Percentiles rank a stretch among this genome's conserved stretches.
These are phyloP conservation scores for Seiridium unicorne DNA, from an alignment of 2,329 filamentous ascomycete species.

Conservation along the genomic window DNA sequence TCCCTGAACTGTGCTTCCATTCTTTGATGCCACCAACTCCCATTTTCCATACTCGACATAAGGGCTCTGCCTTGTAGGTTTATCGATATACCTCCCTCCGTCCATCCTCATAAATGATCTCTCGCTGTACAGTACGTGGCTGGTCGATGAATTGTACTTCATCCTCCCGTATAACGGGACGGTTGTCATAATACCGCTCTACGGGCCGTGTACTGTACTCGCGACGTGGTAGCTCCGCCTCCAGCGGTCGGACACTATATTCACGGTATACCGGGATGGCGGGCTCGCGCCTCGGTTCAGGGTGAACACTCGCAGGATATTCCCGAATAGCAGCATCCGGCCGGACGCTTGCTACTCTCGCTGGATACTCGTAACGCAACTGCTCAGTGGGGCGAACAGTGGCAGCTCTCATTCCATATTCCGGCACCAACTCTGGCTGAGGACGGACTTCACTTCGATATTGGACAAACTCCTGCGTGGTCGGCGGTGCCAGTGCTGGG, in stretches of 20 bases:
- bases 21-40: not conserved
- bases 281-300: slow-evolving; percentile 34
- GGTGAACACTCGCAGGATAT: slow-evolving; percentile 41
- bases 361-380: slow-evolving; percentile 40
- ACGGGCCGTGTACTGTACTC: slow-evolving; percentile 41
- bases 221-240: slow-evolving; percentile 30
- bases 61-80: not conserved
- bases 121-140: slow-evolving; percentile 37
- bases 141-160: slow-evolving; percentile 45
- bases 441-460: slow-evolving; percentile 41
- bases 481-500: slow-evolving; percentile 38
- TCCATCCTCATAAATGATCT: slow-evolving; percentile 43
- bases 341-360: slow-evolving; percentile 40
- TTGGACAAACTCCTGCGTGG: slow-evolving; percentile 45
- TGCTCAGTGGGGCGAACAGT: slow-evolving; percentile 57
- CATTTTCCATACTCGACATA: not conserved
- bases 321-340: slow-evolving; percentile 44
- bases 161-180: slow-evolving; percentile 29
- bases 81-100: slow-evolving; percentile 27
- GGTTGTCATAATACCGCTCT: slow-evolving; percentile 42
- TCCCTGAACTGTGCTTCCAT: no score
- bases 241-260: slow-evolving; percentile 30
- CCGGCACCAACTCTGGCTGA: slow-evolving; percentile 44
- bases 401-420: slow-evolving; percentile 53
- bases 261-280: slow-evolving; percentile 23